These are phyloP conservation scores for Hanseniaspora mollemarum DNA, from an alignment of 805 yeast species.

Conservation along the genomic window DNA sequence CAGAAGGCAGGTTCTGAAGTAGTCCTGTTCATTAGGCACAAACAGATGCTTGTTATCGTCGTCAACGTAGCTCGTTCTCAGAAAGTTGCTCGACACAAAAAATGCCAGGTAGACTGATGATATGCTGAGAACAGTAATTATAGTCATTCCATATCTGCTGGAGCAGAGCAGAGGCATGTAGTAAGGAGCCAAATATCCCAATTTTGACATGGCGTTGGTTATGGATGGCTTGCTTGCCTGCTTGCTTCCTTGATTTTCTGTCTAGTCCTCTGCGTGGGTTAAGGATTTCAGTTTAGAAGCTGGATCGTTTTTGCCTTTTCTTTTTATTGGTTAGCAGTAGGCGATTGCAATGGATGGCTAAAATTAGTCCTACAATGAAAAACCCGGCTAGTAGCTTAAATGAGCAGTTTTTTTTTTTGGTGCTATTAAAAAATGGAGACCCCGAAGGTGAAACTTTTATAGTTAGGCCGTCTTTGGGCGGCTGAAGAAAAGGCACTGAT, in stretches of 20 bases:
- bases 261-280: not conserved
- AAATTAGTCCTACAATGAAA: too few relatives aligned
- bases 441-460: too few relatives aligned
- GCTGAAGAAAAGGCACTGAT: too few relatives aligned
- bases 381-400: too few relatives aligned
- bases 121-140: conserved; percentile 17
- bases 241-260: too few relatives aligned
- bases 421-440: too few relatives aligned
- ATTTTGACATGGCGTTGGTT: not conserved
- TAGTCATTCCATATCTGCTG: conserved; percentile 22
- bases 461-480: too few relatives aligned
- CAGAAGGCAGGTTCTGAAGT: conserved; percentile 31
- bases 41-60: conserved; percentile 21
- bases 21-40: conserved; percentile 32
- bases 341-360: too few relatives aligned
- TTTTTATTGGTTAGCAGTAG: too few relatives aligned
- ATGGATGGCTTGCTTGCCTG: too few relatives aligned
- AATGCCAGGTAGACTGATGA: conserved; percentile 19
- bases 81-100: conserved; percentile 21
- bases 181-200: conserved; percentile 25
- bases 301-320: too few relatives aligned
- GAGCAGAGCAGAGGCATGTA: conserved; percentile 31
- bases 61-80: conserved; percentile 23
- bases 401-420: too few relatives aligned
- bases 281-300: not conserved